phyloP scores from a whole-genome alignment of 139 green algal genomes.

The Chlorella sorokiniana region DNA sequence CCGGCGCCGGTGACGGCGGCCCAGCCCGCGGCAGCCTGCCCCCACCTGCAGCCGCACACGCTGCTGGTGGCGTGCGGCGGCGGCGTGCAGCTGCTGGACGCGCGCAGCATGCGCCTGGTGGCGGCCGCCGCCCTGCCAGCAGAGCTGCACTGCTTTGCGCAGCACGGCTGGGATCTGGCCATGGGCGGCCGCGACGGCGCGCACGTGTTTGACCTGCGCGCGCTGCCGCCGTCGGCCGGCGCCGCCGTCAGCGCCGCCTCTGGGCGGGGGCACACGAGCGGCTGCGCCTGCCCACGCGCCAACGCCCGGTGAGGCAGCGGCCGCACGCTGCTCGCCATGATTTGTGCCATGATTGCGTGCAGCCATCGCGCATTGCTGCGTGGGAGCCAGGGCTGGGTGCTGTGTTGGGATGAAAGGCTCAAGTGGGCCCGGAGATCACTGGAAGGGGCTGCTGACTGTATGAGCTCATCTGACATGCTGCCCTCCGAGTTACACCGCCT shows the following conservation, averaged over 20 bases:
- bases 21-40: neutral
- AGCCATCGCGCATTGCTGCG: neutral
- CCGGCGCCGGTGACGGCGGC: neutral
- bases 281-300: neutral
- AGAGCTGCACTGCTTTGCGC: constrained; percentile 16
- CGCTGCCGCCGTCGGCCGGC: neutral
- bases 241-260: neutral
- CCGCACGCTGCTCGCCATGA: neutral
- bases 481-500: neutral
- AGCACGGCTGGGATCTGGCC: constrained; percentile 22
- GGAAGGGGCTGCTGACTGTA: no score
- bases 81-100: constrained; percentile 32
- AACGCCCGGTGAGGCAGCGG: constrained; percentile 3
- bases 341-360: no score
- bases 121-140: neutral
- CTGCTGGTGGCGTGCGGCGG: constrained; percentile 2
- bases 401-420: neutral
- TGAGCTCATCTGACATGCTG: neutral
- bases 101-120: constrained; percentile 5
- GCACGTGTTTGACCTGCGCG: constrained; percentile 18
- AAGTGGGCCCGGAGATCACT: no score
- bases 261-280: neutral
- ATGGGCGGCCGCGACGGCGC: constrained; percentile 7
- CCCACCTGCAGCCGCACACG: constrained; percentile 10
- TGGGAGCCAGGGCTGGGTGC: no score